Evolutionary conservation across 257 asterid genomes (phyloP).

Genomic region (Eucommia ulmoides): DNA sequence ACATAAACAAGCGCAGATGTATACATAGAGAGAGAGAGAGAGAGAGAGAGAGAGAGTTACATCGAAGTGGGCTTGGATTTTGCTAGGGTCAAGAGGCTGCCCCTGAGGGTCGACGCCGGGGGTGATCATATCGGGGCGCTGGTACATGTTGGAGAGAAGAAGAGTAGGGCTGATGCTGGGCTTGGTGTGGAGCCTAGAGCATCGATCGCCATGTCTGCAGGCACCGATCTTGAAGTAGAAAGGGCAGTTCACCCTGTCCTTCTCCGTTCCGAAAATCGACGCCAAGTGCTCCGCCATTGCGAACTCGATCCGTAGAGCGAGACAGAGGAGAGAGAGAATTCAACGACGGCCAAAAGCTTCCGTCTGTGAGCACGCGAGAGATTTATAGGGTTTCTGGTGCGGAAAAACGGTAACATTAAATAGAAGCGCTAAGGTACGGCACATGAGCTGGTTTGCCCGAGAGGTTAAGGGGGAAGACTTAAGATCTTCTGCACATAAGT

Average conservation of each 20-base stretch:
- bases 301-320: no score
- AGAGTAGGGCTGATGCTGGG: slow-evolving; percentile 79
- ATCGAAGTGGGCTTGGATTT: slow-evolving; percentile 70
- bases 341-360: no score
- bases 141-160: slow-evolving; percentile 68
- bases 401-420: no score
- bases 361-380: no score
- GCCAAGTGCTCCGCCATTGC: slow-evolving; percentile 68
- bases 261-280: slow-evolving; percentile 57
- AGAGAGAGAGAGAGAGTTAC: slow-evolving; percentile 4
- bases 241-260: slow-evolving; percentile 75
- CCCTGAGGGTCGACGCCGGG: slow-evolving; percentile 85
- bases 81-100: slow-evolving; percentile 61
- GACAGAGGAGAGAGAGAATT: no score
- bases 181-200: slow-evolving; percentile 72
- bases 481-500: slow-evolving; percentile 78
- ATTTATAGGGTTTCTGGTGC: no score
- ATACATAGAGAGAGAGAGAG: not conserved
- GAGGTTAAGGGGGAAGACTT: slow-evolving; percentile 94
- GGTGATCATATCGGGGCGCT: slow-evolving; percentile 83
- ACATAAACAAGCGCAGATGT: no score
- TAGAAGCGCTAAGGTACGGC: no score
- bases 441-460: slow-evolving; percentile 78
- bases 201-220: slow-evolving; percentile 78
- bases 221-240: slow-evolving; percentile 91